These are phyloP conservation scores for Atractiella rhizophila DNA, from an alignment of 768 basidiomycete species.

Conservation along the genomic window DNA sequence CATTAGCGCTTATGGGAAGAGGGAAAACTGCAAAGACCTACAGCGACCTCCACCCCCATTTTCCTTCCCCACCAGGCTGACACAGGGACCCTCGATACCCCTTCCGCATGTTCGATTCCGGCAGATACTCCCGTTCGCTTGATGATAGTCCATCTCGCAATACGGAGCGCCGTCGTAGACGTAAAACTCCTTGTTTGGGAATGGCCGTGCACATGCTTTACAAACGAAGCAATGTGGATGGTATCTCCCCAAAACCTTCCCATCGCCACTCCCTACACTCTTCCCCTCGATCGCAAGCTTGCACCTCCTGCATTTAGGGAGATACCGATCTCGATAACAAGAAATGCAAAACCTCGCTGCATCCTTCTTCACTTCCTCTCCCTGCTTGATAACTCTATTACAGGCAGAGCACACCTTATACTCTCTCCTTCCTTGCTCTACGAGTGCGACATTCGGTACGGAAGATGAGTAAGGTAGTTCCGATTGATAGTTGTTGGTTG, in stretches of 20 bases:
- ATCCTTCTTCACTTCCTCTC: constrained; percentile 3
- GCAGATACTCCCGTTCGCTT: constrained; percentile 15
- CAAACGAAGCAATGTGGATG: constrained; percentile 15
- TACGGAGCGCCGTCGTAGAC: constrained; percentile 12
- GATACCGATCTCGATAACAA: constrained; percentile 15
- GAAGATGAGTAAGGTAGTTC: too few relatives aligned
- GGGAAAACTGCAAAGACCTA: not conserved
- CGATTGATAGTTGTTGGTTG: too few relatives aligned
- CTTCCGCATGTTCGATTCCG: constrained; percentile 3
- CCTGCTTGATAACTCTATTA: not conserved
- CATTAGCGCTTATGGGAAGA: not conserved
- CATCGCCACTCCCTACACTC: constrained; percentile 13
- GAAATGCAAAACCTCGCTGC: constrained; percentile 12
- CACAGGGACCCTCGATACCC: constrained; percentile 17
- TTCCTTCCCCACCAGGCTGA: constrained; percentile 14
- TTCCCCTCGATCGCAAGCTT: constrained; percentile 13
- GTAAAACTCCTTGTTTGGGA: constrained; percentile 16
- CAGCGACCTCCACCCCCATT: constrained; percentile 14
- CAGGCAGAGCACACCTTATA: too few relatives aligned
- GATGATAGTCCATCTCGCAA: constrained; percentile 15
- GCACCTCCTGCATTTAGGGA: constrained; percentile 17
- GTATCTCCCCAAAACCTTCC: constrained; percentile 17
- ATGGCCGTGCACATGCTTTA: constrained; percentile 11
- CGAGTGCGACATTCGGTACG: too few relatives aligned
- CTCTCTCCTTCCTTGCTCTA: too few relatives aligned